Base-by-base conservation (phyloP, 495 filamentous ascomycete species). In the Xylaria curta region DNA sequence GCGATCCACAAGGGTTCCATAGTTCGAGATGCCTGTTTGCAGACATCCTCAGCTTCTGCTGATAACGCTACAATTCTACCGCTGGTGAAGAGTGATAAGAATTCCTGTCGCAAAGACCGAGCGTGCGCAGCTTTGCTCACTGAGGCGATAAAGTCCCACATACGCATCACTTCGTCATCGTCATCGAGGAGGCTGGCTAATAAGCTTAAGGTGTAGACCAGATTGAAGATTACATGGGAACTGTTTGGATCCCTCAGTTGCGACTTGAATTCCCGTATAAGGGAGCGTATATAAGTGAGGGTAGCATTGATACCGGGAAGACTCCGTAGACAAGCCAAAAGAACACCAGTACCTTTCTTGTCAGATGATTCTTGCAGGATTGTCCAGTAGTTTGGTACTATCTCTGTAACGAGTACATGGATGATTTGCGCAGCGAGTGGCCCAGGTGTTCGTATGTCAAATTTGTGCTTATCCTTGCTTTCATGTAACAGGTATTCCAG, bases 301-400 rank as follows among this genome's bases (percentile, higher is more conserved):
- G 95, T 81, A 28, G 91, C 89, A 44, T 92, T 93, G 36, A 95
- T 78, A 4, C 93, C 95, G 7, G 89, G 82, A 38, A 94, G 82
- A 71, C 91, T 97, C 66, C 85, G 85, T 2, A 99, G 82, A 76
- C 91, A 95, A 76, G 82, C 81, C 8, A 93, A 67, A 17, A 99
- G 78, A 5, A 87, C 76, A 19, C 73, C 76, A 9, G 84, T 62
- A 13, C 65, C 70, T 28, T 71, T 73, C 67, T 59, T 73, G n/a
- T 24, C 66, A 17, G 81, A 82, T 66, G 84, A 83, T 71, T 85
- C 81, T 67, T 84, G 79, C 36, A 94, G 73, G 38, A 87, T 72
- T n/a, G 81, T 70, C 94, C 94, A 97, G 79, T 92, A 94, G 73
- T 93, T 90, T 6, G 92, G 91, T 7, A 95, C 83, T 49, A 91